Base-by-base conservation (phyloP, 345 rosid species). In the Adansonia digitata region DNA sequence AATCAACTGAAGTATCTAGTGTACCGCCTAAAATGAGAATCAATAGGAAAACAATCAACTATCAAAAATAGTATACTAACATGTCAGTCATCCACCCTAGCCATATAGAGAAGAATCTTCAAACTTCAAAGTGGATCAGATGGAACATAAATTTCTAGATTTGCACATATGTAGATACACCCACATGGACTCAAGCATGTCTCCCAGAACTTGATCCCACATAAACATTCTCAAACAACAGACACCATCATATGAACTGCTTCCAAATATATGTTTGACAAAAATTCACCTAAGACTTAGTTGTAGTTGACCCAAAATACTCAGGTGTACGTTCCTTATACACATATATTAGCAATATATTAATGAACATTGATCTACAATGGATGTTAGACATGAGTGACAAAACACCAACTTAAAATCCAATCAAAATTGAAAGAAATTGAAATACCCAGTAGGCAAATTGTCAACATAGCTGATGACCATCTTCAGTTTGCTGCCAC, bases 401-500 rank as follows among this genome's bases (percentile, higher is more conserved):
- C 27, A 39, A 62, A n/a, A 10, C 26, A 55, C 31, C 26, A 17
- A 72, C 51, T 24, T 55, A 39, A 12, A 55, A 39, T 39, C 46
- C 35, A 72, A 55, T 35, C 64, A 13, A 55, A 37, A 35, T 1
- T 37, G n/a, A 5, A 46, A 29, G 29, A 67, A 55, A 26, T 11
- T 24, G 40, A 11, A 35, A 59, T 87, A 96, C 99, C 99, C 99
- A 63, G 97, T 83, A 29, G 99, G 99, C 43, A 96, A 97, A 80
- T 88, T 92, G 79, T 93, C 98, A 18, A 96, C 99, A 57, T 75
- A 92, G 95, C 91, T 93, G 80, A 96, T 90, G 73, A 93, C 77
- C 99, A 96, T 96, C 90, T 95, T 95, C 77, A 95, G 98, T 80
- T 93, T 90, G 83, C 97, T 89, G 24, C 98, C 98, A 79, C 93